phyloP scores from a whole-genome alignment of 805 yeast species.

The Starmerella floris region DNA sequence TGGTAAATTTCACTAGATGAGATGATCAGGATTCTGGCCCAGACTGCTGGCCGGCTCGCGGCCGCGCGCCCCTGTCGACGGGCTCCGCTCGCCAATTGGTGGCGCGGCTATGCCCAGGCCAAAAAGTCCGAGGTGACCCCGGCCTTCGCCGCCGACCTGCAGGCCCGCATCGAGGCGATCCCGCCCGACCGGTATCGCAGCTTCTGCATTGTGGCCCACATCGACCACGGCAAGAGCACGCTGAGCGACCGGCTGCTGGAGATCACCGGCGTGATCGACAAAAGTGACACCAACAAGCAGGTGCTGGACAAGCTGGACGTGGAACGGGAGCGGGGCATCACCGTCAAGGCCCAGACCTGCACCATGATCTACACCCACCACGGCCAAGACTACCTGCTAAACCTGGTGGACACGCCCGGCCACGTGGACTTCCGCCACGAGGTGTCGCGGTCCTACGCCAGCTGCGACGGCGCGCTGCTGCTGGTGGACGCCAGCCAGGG shows the following conservation, averaged over 20 bases:
- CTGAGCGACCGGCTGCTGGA: slow-evolving; percentile 78
- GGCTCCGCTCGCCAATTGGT: too few relatives aligned
- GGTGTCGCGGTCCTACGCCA: slow-evolving; percentile 85
- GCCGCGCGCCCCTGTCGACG: too few relatives aligned
- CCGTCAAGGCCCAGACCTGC: slow-evolving; percentile 94
- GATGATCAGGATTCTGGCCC: too few relatives aligned
- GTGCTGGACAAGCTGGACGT: slow-evolving; percentile 86
- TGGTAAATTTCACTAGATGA: too few relatives aligned
- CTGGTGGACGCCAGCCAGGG: slow-evolving; percentile 94
- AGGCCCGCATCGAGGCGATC: slow-evolving; percentile 41
- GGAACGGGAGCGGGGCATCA: slow-evolving; percentile 90
- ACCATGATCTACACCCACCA: slow-evolving; percentile 69
- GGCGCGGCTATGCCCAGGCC: too few relatives aligned
- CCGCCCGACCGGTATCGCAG: slow-evolving; percentile 77
- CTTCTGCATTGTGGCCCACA: slow-evolving; percentile 92
- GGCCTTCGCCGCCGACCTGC: background rate
- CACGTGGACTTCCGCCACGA: slow-evolving; percentile 94
- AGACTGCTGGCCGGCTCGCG: too few relatives aligned
- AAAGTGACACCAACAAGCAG: slow-evolving; percentile 57
- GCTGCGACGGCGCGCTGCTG: slow-evolving; percentile 86
- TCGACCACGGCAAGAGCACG: slow-evolving; percentile 71
- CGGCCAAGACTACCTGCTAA: slow-evolving; percentile 65
- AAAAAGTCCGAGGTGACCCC: too few relatives aligned
- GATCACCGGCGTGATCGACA: slow-evolving; percentile 73
- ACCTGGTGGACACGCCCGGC: slow-evolving; percentile 93